Evolutionary conservation across 2,329 filamentous ascomycete genomes (phyloP), one percentile per base, ranked within the genome.

Genomic region (Ophioceras dolichostomum): DNA sequence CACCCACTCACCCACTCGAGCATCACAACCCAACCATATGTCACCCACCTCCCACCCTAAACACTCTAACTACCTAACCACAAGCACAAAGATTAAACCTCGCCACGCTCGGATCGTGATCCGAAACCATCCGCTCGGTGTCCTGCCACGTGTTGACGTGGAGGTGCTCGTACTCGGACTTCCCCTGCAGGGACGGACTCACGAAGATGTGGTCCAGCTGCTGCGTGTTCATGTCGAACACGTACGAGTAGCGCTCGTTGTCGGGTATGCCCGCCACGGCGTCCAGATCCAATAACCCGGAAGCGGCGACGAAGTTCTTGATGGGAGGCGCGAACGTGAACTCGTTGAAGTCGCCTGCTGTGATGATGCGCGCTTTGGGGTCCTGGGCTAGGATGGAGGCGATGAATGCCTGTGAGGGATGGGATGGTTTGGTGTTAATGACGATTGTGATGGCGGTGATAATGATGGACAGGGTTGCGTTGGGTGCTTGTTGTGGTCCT

Each of bases 271-370:
- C 60, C 4, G 62, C 68, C 1, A 70, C 73, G 5, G 69, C 75
- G 46, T 84, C 78, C 2, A 83, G 57, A 44, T 83, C 77, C 24
- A 63, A 45, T 32, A 84, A 59, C 2, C 69, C 67, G 0, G 73
- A 78, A 16, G 65, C 58, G 4, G 54, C 43, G 1, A 60, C 49
- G 44, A 83, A 81, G 2, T 58, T 58, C 41, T 64, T 52, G 34
- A 83, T 54, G 2, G 79, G 78, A 51, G 65, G 49, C 9, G 76
- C 77, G 43, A 77, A 76, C 5, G 68, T 52, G 51, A 81, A 84
- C 53, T 85, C 80, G 62, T 85, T 84, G 52, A 79, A 84, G 57
- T 85, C 80, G 19, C 80, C 80, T 0, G 73, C 69, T 3, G 65
- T 58, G 41, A 84, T 66, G 45, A 85, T 53, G 18, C 61, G 61